These are phyloP conservation scores for Thelonectria blattea DNA, from an alignment of 2,329 filamentous ascomycete species.

Conservation along the genomic window DNA sequence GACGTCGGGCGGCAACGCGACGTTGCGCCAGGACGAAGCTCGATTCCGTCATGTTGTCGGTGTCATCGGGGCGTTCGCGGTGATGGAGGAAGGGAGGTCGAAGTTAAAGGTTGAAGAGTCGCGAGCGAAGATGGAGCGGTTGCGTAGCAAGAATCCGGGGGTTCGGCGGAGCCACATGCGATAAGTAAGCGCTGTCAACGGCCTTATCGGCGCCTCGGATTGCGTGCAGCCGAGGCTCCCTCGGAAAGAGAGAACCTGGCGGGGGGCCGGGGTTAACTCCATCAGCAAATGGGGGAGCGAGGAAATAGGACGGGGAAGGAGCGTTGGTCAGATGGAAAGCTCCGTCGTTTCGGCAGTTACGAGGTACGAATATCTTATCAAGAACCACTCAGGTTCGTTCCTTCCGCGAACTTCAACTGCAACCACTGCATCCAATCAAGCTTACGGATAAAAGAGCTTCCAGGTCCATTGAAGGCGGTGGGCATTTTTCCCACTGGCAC, in stretches of 20 bases:
- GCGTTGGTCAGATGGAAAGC: background rate
- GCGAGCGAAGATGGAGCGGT: conserved; percentile 17
- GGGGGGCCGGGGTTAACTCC: background rate
- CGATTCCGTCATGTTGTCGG: conserved; percentile 54
- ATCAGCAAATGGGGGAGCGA: background rate
- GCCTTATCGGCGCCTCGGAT: conserved; percentile 17
- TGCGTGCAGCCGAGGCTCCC: conserved; percentile 33
- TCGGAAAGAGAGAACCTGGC: conserved; percentile 7
- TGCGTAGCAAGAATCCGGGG: conserved; percentile 24
- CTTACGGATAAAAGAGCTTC: background rate
- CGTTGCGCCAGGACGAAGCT: conserved; percentile 90
- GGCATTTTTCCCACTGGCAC: too few species aligned
- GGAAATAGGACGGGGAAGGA: background rate
- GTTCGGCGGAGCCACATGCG: conserved; percentile 34
- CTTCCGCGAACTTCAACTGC: background rate
- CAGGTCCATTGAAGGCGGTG: too few species aligned
- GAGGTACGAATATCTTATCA: background rate
- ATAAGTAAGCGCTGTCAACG: conserved; percentile 24
- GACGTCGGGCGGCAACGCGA: conserved; percentile 81
- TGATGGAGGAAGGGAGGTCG: conserved; percentile 1
- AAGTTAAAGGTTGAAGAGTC: conserved; percentile 3
- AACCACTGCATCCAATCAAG: background rate
- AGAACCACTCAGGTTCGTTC: background rate
- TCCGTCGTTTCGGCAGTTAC: too few species aligned
- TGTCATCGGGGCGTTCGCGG: conserved; percentile 38